Base-by-base conservation (phyloP, 768 basidiomycete species). In the Piloderma croceum region DNA sequence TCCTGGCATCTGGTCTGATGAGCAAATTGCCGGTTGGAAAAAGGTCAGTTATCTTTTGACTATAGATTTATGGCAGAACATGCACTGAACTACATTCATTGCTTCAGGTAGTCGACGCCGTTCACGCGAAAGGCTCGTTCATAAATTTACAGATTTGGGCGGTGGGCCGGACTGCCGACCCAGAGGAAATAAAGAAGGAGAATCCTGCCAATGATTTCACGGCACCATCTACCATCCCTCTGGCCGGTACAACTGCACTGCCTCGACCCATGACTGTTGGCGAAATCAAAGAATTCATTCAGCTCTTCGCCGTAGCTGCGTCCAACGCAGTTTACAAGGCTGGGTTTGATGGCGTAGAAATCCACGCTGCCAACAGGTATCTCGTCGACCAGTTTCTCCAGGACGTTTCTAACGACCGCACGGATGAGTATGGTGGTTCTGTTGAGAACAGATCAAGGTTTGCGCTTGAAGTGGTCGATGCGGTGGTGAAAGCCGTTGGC, bases 261-360 rank as follows among this genome's bases (percentile, higher is more conserved):
- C n/a, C n/a, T n/a, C n/a, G n/a, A n/a, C n/a, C n/a, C n/a, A n/a
- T n/a, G n/a, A n/a, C n/a, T 11, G 42, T 69, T 35, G 65, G 67
- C 1, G 74, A 79, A 34, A 73, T 82, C 36, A 50, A 61, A 31
- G 71, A 78, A 40, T 73, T 74, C 41, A 54, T 73, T 15, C 24
- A 60, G n/a, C 57, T 71, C 7, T 83, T 73, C 48, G 73, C 65
- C 5, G 59, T 65, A 12, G 79, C 76, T 2, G 79, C 83, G 3
- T 61, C 61, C 21, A 77, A 77, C 40, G 77, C 77, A 7, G 63
- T 81, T 7, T 50, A 65, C 34, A 48, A 51, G 17, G n/a, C n/a
- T n/a, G n/a, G n/a, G n/a, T n/a, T n/a, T n/a, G n/a, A n/a, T n/a
- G n/a, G n/a, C n/a, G n/a, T n/a, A n/a, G n/a, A n/a, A n/a, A n/a